These are phyloP conservation scores for Phylloporus sp. DNA, from an alignment of 768 basidiomycete species.

Conservation along the genomic window DNA sequence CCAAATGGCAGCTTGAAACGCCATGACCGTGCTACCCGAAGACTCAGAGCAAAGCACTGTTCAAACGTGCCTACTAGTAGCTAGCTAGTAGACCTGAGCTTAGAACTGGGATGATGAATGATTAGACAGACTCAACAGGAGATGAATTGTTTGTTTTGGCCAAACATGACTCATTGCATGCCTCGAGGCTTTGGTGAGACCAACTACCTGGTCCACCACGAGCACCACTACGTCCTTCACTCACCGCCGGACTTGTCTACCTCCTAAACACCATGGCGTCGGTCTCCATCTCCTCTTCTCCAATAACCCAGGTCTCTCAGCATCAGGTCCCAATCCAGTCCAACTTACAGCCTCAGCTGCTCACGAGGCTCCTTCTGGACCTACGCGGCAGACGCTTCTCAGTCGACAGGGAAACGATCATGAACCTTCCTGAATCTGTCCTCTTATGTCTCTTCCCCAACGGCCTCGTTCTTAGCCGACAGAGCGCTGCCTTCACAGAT, in stretches of 20 bases:
- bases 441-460: slow-evolving; percentile 96
- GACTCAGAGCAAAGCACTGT: neutral
- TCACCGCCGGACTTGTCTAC: slow-evolving; percentile 8
- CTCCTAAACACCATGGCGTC: slow-evolving; percentile 35
- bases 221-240: slow-evolving; percentile 7
- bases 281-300: slow-evolving; percentile 45
- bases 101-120: neutral
- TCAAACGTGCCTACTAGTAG: neutral
- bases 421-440: slow-evolving; percentile 97
- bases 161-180: slow-evolving; percentile 26
- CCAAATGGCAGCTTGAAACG: neutral
- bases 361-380: slow-evolving; percentile 87
- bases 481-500: slow-evolving; percentile 71
- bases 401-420: slow-evolving; percentile 95
- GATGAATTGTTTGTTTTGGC: slow-evolving; percentile 26
- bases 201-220: slow-evolving; percentile 14
- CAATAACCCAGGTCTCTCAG: slow-evolving; percentile 56
- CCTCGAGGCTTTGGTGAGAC: slow-evolving; percentile 30
- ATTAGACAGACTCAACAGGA: neutral
- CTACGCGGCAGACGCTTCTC: slow-evolving; percentile 88
- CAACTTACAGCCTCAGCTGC: slow-evolving; percentile 79
- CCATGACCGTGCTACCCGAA: neutral
- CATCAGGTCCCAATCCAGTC: slow-evolving; percentile 53
- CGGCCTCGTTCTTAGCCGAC: slow-evolving; percentile 88
- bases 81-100: neutral